Evolutionary conservation across 2,329 filamentous ascomycete species (phyloP).

Genomic region (Furcasterigmium furcatum): DNA sequence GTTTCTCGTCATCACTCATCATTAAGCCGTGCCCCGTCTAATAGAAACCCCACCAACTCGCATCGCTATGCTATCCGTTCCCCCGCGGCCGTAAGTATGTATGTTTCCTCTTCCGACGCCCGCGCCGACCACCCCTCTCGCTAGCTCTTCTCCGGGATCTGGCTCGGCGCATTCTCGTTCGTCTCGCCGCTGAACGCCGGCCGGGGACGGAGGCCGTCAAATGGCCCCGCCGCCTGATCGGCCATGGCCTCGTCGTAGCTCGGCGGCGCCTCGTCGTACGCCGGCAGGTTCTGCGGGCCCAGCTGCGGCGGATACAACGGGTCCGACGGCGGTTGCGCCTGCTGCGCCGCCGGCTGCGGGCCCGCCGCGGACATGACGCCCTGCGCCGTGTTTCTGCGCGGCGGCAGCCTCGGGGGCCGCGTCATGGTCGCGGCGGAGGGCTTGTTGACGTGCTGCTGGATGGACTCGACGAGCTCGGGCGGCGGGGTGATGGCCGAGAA

Average conservation of each 20-base stretch:
- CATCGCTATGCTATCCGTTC: background rate
- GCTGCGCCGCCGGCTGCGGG: slow-evolving; percentile 15
- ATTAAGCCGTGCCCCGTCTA: no score
- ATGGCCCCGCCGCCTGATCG: slow-evolving; percentile 65
- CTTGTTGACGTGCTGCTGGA: slow-evolving; percentile 20
- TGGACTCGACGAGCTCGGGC: slow-evolving; percentile 67
- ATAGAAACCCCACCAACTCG: background rate
- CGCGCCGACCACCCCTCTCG: no score
- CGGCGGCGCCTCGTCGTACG: slow-evolving; percentile 77
- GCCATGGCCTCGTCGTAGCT: slow-evolving; percentile 95
- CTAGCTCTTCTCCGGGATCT: slow-evolving; percentile 37
- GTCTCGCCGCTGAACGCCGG: slow-evolving; percentile 66
- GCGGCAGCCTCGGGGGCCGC: slow-evolving; percentile 30
- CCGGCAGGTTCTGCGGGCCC: slow-evolving; percentile 36
- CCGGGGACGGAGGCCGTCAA: slow-evolving; percentile 58
- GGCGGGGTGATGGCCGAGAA: slow-evolving; percentile 88
- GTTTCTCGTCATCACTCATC: no score
- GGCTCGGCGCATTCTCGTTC: slow-evolving; percentile 56
- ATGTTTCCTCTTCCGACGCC: background rate
- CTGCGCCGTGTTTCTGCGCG: slow-evolving; percentile 19
- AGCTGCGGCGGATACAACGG: slow-evolving; percentile 59
- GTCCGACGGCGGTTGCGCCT: slow-evolving; percentile 31
- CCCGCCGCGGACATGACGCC: slow-evolving; percentile 16
- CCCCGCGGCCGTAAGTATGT: no score
- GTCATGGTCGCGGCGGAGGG: slow-evolving; percentile 31